Percentiles rank a stretch among this genome's conserved stretches.
These are phyloP conservation scores for Castanea crenata DNA, from an alignment of 306 rosid genomes.

Conservation along the genomic window DNA sequence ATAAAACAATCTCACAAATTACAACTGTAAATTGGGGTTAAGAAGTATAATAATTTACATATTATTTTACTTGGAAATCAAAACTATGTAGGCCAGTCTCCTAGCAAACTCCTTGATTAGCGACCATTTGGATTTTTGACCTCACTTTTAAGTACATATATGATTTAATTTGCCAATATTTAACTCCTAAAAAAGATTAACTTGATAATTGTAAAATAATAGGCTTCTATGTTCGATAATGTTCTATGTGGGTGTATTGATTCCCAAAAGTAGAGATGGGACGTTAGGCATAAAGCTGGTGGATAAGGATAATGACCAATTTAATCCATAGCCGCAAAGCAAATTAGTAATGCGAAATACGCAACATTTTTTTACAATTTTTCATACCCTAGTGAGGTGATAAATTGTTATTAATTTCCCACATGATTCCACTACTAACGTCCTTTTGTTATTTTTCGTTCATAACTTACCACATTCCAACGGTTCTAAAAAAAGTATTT, in stretches of 20 bases:
- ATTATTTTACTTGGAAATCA: not conserved
- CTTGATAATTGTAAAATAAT: not conserved
- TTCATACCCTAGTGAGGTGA: fast-evolving
- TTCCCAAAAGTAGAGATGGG: not conserved
- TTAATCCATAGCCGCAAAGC: too few species aligned
- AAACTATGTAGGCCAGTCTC: not conserved
- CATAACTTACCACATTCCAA: too few species aligned
- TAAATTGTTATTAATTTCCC: too few species aligned
- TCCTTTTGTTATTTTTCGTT: too few species aligned
- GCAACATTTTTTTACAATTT: too few species aligned
- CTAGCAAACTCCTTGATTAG: slow-evolving; percentile 3
- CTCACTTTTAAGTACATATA: not conserved
- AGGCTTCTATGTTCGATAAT: not conserved
- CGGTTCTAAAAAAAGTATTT: too few species aligned
- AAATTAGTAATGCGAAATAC: too few species aligned
- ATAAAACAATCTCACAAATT: not conserved
- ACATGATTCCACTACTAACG: too few species aligned
- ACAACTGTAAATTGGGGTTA: not conserved
- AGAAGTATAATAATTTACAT: not conserved
- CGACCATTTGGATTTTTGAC: not conserved
- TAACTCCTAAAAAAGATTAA: not conserved
- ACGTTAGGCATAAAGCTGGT: too few species aligned
- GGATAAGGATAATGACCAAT: too few species aligned
- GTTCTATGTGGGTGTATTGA: not conserved
- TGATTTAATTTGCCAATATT: not conserved